A percentile compares a stretch with the other conserved stretches of the same genome.
These are phyloP conservation scores for Hypoxylon lenormandii DNA, from an alignment of 495 filamentous ascomycete species.

Conservation along the genomic window DNA sequence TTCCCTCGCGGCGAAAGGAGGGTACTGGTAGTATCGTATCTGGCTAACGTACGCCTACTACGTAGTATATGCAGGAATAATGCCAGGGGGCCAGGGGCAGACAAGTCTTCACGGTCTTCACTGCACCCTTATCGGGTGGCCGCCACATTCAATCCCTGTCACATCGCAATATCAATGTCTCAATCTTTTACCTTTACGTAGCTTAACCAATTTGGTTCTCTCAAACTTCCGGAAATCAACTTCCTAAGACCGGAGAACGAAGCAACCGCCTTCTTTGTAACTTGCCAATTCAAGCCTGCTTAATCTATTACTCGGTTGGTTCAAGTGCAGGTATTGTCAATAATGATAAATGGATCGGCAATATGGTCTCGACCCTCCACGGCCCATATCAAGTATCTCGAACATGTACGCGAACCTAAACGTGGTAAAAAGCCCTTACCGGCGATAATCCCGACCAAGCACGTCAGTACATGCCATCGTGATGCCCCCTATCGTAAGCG, in stretches of 20 bases:
- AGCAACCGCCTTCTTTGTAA: conserved; percentile 23
- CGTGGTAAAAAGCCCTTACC: background rate
- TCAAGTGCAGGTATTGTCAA: conserved; percentile 36
- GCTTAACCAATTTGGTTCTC: conserved; percentile 33
- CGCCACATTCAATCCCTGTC: conserved; percentile 39
- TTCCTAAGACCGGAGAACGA: conserved; percentile 38
- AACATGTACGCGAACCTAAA: background rate
- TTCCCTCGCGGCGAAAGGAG: background rate
- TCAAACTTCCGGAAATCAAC: conserved; percentile 35
- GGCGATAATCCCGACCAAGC: conserved; percentile 24
- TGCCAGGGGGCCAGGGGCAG: conserved; percentile 37
- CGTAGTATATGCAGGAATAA: conserved; percentile 24
- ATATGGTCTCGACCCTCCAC: conserved; percentile 25
- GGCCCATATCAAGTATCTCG: conserved; percentile 28
- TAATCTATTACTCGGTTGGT: conserved; percentile 29
- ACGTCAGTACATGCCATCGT: conserved; percentile 23
- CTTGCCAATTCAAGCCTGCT: conserved; percentile 35
- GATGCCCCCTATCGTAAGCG: conserved; percentile 25
- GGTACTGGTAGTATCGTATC: conserved; percentile 6
- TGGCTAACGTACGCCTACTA: conserved; percentile 21
- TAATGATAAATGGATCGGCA: conserved; percentile 45
- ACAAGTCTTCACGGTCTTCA: background rate
- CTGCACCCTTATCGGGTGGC: conserved; percentile 29
- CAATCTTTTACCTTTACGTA: conserved; percentile 36
- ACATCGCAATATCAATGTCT: conserved; percentile 46